Evolutionary conservation across 2,329 filamentous ascomycete genomes (phyloP).

Genomic region (Aureobasidium sp.): DNA sequence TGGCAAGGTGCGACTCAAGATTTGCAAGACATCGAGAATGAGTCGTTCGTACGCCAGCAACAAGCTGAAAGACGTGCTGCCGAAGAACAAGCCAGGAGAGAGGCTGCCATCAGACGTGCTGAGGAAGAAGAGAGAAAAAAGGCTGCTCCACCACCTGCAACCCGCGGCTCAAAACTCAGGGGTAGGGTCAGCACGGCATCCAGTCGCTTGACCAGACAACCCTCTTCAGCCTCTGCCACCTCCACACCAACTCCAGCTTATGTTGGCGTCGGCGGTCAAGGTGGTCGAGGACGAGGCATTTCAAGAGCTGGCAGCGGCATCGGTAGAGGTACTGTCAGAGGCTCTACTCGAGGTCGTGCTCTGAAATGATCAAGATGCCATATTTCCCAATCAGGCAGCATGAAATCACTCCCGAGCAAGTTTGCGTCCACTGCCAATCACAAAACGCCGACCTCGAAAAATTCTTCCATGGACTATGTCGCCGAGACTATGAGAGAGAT

Average conservation of each 20-base stretch:
- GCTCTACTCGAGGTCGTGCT: constrained; percentile 22
- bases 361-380: neutral
- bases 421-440: neutral
- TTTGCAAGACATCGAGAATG: constrained; percentile 75
- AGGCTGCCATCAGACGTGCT: constrained; percentile 51
- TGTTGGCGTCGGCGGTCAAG: constrained; percentile 35
- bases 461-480: neutral
- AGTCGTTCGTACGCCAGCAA: constrained; percentile 63
- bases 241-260: constrained; percentile 24
- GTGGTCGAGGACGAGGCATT: constrained; percentile 46
- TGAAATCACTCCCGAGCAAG: neutral
- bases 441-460: neutral
- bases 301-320: constrained; percentile 36
- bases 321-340: constrained; percentile 31
- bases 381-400: too few relatives aligned
- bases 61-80: constrained; percentile 67
- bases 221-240: constrained; percentile 17
- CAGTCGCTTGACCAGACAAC: constrained; percentile 21
- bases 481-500: neutral
- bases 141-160: constrained; percentile 40
- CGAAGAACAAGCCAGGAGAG: constrained; percentile 70
- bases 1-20: constrained; percentile 90
- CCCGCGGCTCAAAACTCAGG: constrained; percentile 25
- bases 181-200: constrained; percentile 29
- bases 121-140: constrained; percentile 47